phyloP scores from a whole-genome alignment of 169 alveolate genomes.

The Amoebophrya sp. region DNA sequence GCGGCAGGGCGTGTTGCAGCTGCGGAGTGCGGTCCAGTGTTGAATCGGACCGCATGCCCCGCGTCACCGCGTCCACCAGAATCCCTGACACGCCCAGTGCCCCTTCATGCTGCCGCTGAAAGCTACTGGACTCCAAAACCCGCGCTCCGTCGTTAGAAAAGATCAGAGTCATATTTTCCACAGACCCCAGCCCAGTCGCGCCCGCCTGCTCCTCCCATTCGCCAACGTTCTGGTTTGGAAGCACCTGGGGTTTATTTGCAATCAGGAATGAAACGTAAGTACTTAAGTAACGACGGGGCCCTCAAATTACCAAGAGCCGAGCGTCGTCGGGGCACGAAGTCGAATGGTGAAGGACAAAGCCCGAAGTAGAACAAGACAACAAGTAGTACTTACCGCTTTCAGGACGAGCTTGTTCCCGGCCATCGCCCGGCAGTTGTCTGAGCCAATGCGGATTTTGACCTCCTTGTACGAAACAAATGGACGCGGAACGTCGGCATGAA shows the following conservation, averaged over 20 bases:
- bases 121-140: background rate
- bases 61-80: background rate
- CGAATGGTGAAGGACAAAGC: background rate
- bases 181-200: background rate
- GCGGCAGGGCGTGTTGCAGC: background rate
- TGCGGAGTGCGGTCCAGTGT: background rate
- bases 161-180: background rate
- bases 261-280: background rate
- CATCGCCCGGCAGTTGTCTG: background rate
- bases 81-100: background rate
- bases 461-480: background rate
- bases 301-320: background rate
- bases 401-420: background rate
- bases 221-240: background rate
- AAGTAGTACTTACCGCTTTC: background rate
- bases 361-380: background rate
- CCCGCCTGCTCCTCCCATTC: background rate
- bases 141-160: background rate
- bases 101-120: background rate
- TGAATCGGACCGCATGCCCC: background rate
- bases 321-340: background rate
- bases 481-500: background rate
- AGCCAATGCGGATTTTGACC: background rate
- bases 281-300: background rate
- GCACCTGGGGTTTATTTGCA: background rate